Evolutionary conservation across 345 rosid species (phyloP).

Genomic region (Sapria himalayana): DNA sequence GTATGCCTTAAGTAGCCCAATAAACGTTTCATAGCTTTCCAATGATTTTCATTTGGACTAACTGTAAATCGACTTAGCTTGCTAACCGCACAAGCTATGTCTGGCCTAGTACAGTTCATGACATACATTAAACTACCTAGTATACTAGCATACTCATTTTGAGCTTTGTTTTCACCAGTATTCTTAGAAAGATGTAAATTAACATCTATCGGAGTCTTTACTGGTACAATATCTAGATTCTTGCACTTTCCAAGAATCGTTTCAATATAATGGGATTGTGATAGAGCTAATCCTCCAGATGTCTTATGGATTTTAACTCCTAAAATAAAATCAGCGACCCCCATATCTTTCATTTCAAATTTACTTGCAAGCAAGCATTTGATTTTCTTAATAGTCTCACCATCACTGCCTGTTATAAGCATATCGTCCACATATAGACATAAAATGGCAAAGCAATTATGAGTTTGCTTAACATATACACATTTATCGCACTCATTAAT

Average conservation of each 20-base stretch:
- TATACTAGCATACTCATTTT: not conserved
- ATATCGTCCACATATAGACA: too few relatives aligned
- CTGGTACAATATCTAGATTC: not conserved
- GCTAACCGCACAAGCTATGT: too few relatives aligned
- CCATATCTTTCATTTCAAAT: constrained; percentile 3
- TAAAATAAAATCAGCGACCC: not conserved
- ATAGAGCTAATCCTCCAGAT: not conserved
- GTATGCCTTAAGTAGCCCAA: not conserved
- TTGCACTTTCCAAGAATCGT: not conserved
- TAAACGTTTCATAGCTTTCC: not conserved
- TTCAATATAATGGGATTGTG: constrained; percentile 2
- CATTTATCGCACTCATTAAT: too few relatives aligned
- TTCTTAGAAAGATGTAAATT: not conserved
- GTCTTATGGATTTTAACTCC: not conserved
- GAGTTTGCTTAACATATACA: too few relatives aligned
- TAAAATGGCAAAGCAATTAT: not conserved
- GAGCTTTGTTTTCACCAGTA: not conserved
- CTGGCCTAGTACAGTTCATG: too few relatives aligned
- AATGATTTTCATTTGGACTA: not conserved
- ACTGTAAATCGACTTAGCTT: not conserved
- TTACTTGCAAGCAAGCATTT: not conserved
- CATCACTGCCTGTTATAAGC: not conserved
- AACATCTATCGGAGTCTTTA: not conserved
- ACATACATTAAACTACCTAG: too few relatives aligned
- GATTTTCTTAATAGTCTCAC: not conserved